Base-by-base conservation (phyloP, 2,329 filamentous ascomycete species). In the Bipolaris bicolor region DNA sequence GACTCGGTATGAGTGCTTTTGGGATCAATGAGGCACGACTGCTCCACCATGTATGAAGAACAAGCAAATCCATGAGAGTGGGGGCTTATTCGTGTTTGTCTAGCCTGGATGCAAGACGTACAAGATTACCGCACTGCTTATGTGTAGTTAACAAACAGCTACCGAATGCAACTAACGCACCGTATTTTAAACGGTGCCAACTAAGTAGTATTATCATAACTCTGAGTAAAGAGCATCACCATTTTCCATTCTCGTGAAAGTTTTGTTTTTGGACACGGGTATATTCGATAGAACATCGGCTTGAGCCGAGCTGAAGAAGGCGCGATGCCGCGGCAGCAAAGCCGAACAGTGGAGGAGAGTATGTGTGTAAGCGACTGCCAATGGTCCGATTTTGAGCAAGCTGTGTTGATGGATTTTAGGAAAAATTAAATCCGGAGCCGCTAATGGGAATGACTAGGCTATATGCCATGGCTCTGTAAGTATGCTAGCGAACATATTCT, bases 361-460 rank as follows among this genome's bases (percentile, higher is more conserved):
- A 20, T 16, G n/a, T 44, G n/a, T 40, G 37, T 18, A 22, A 46
- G 20, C 24, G 5, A 40, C 44, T 34, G 41, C 36, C 20, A 49
- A 31, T 50, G 49, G 49, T 36, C 45, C 37, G 45, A 43, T 57
- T 26, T 52, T 33, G 43, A 48, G 34, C 43, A 41, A 20, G 26
- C 6, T 20, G n/a, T 6, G 34, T 13, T 20, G 5, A 33, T 24
- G 33, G 16, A 10, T 22, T 24, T 46, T 31, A 24, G 10, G 16
- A 13, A n/a, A 10, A 20, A 7, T 20, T 31, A 16, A 26, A 29
- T 10, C 43, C 43, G 41, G 29, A 16, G 18, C 13, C 51, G 34
- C 51, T 40, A 41, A 31, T 36, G 34, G 43, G 43, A 40, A 48
- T 53, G 34, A 31, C 24, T 47, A 6, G 29, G 9, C 13, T 43